phyloP scores from a whole-genome alignment of 164 flowering plant genomes.

The Taxillus chinensis region DNA sequence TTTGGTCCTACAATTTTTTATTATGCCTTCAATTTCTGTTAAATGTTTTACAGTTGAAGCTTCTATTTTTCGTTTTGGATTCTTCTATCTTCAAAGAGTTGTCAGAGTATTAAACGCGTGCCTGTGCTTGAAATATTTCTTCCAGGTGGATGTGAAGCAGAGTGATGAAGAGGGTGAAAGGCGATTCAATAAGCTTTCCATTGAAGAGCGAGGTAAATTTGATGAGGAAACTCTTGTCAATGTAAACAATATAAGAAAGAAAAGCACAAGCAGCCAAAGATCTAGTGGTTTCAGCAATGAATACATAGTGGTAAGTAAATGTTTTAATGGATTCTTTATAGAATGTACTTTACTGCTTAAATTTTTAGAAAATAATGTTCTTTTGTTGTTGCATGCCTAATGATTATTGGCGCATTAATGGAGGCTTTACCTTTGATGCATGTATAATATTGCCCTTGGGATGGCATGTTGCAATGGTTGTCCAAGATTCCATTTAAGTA shows the following conservation, averaged over 20 bases:
- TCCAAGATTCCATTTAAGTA: too few relatives aligned
- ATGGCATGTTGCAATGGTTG: too few relatives aligned
- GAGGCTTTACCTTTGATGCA: too few relatives aligned
- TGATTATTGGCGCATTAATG: too few relatives aligned
- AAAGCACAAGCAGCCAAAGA: constrained; percentile 39
- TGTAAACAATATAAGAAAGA: constrained; percentile 69
- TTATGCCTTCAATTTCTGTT: too few relatives aligned
- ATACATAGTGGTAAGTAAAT: constrained; percentile 75
- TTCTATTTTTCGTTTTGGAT: too few relatives aligned
- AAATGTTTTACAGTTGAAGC: too few relatives aligned
- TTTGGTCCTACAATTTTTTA: too few relatives aligned
- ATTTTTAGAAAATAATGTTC: background rate
- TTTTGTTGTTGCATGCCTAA: background rate
- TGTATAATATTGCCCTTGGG: too few relatives aligned
- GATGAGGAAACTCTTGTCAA: constrained; percentile 98
- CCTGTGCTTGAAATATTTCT: background rate
- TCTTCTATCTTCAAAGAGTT: too few relatives aligned
- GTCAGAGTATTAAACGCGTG: too few relatives aligned
- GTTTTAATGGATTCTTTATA: background rate
- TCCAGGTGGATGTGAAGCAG: constrained; percentile 68
- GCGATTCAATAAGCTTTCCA: constrained; percentile 76
- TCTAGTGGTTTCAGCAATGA: constrained; percentile 76
- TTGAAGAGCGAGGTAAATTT: constrained; percentile 93
- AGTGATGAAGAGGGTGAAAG: constrained; percentile 78
- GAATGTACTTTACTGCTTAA: background rate